Percentiles rank a stretch among this genome's conserved stretches.
Evolutionary conservation across 2,329 filamentous ascomycete genomes (phyloP).

Genomic region (Macrophomina tecta): DNA sequence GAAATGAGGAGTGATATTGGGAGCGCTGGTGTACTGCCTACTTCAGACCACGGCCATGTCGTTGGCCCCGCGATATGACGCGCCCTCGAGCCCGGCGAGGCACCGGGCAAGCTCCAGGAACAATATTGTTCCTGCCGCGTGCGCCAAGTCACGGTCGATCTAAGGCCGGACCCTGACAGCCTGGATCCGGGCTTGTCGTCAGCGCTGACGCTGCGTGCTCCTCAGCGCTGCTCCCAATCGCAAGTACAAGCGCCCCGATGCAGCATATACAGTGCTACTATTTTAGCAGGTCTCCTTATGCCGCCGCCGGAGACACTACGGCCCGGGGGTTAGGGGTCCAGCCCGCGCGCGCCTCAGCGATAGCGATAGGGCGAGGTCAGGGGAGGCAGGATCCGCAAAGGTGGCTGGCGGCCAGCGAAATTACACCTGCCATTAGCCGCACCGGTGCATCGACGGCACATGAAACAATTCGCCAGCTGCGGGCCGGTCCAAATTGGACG

Average conservation of each 20-base stretch:
- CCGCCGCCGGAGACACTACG: background rate
- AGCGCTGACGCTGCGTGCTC: background rate
- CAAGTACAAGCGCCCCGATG: background rate
- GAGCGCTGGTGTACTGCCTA: slow-evolving; percentile 23
- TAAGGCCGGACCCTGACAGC: background rate
- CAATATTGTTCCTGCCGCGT: background rate
- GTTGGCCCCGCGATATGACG: slow-evolving; percentile 21
- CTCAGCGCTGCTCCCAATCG: background rate
- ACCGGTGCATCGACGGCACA: slow-evolving; percentile 17
- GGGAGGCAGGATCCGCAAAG: slow-evolving; percentile 11
- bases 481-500: slow-evolving; percentile 19
- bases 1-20: slow-evolving; percentile 21
- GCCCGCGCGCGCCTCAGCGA: background rate
- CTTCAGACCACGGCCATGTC: slow-evolving; percentile 19
- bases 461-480: slow-evolving; percentile 25
- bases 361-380: slow-evolving; percentile 8
- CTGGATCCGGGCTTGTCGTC: background rate
- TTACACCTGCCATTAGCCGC: slow-evolving; percentile 20
- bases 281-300: slow-evolving; percentile 14
- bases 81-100: background rate
- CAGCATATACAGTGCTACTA: slow-evolving; percentile 6
- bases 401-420: slow-evolving; percentile 21
- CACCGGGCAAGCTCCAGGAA: background rate
- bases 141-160: slow-evolving; percentile 10
- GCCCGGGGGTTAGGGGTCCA: background rate